These are phyloP conservation scores for Nematodospora valgi DNA, from an alignment of 805 yeast species.

Conservation along the genomic window DNA sequence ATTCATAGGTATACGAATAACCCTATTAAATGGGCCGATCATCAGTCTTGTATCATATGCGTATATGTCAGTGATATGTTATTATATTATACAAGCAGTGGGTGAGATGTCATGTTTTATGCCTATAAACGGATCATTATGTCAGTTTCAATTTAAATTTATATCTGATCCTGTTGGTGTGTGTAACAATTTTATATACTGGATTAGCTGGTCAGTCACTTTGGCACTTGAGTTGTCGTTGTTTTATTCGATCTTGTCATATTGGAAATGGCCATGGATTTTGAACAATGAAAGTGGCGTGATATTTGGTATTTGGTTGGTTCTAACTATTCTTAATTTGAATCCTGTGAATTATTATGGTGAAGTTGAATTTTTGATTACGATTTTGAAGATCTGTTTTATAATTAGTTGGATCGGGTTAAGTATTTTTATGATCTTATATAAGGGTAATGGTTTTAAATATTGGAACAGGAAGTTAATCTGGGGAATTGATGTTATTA, in stretches of 20 bases:
- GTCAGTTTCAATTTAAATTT: slow-evolving; percentile 17
- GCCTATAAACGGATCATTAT: slow-evolving; percentile 19
- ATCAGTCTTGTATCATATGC: slow-evolving; percentile 16
- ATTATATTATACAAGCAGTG: slow-evolving; percentile 17
- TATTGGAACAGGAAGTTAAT: slow-evolving; percentile 4
- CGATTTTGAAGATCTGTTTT: slow-evolving; percentile 17
- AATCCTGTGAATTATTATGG: slow-evolving; percentile 21
- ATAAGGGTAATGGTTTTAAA: slow-evolving; percentile 32
- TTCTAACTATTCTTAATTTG: slow-evolving; percentile 16
- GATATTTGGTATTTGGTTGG: slow-evolving; percentile 12
- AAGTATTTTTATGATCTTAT: slow-evolving; percentile 25
- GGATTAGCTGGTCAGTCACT: slow-evolving; percentile 25
- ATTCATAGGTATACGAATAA: slow-evolving; percentile 15
- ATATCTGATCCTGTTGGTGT: slow-evolving; percentile 15
- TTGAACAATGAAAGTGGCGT: slow-evolving; percentile 5
- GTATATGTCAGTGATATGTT: slow-evolving; percentile 18
- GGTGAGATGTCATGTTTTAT: slow-evolving; percentile 17
- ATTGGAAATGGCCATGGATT: slow-evolving; percentile 11
- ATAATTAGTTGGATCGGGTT: slow-evolving; percentile 16
- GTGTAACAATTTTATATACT: slow-evolving; percentile 19
- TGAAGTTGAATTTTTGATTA: slow-evolving; percentile 16
- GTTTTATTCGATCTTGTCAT: slow-evolving; percentile 13
- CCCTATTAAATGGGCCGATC: slow-evolving; percentile 16
- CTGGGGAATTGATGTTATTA: neutral
- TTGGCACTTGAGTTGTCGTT: slow-evolving; percentile 20